Evolutionary conservation across 2,329 filamentous ascomycete species (phyloP).

Genomic region (Trichothecium roseum): DNA sequence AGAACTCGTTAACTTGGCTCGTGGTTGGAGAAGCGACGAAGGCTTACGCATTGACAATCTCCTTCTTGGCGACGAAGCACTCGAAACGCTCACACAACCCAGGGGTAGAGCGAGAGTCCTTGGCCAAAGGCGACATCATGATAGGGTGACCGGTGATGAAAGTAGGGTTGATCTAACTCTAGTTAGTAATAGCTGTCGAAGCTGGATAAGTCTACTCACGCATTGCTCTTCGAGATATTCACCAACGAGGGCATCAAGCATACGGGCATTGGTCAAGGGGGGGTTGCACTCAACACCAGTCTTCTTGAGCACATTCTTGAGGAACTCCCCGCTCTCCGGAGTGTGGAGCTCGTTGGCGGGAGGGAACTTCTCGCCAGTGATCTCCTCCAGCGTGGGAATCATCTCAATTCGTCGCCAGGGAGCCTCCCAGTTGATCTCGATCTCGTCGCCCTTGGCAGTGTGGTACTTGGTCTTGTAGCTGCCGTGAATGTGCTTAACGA

Average conservation of each 20-base stretch:
- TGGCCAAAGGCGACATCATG: slow-evolving; percentile 83
- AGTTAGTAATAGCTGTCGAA: not conserved
- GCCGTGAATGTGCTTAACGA: slow-evolving; percentile 84
- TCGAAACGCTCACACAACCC: slow-evolving; percentile 96
- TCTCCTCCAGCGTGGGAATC: slow-evolving; percentile 77
- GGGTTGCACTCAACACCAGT: slow-evolving; percentile 81
- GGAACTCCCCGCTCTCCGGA: slow-evolving; percentile 77
- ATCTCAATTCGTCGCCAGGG: slow-evolving; percentile 94
- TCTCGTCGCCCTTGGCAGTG: slow-evolving; percentile 75
- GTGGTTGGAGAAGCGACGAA: not conserved
- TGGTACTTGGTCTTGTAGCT: slow-evolving; percentile 77
- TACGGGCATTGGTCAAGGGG: slow-evolving; percentile 84
- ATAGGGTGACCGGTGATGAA: slow-evolving; percentile 54
- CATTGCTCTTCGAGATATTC: slow-evolving; percentile 94
- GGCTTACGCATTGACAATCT: slow-evolving; percentile 73
- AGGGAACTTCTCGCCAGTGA: slow-evolving; percentile 88
- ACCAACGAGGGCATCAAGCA: slow-evolving; percentile 90
- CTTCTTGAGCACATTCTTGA: slow-evolving; percentile 77
- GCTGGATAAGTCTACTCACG: slow-evolving; percentile 18
- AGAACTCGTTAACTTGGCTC: slow-evolving; percentile 1
- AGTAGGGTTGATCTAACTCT: slow-evolving; percentile 59
- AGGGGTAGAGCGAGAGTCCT: slow-evolving; percentile 73
- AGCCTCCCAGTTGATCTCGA: slow-evolving; percentile 90
- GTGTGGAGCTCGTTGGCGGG: slow-evolving; percentile 84
- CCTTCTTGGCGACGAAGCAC: slow-evolving; percentile 68